Evolutionary conservation across 2,329 filamentous ascomycete genomes (phyloP).

Genomic region (Podosphaera leucotricha): DNA sequence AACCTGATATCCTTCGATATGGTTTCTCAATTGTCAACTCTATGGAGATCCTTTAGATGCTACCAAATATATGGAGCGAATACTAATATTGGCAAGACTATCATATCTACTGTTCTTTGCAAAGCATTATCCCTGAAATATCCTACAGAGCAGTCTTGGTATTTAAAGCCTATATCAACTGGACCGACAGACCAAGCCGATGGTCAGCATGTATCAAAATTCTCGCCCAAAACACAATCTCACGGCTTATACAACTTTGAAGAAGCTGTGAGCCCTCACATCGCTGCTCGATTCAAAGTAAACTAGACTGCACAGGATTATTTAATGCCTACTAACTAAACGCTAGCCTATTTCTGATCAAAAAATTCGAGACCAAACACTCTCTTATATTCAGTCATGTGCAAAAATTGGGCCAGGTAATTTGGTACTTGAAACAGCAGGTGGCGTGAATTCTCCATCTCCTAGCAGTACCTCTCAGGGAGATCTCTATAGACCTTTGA

Average conservation of each 20-base stretch:
- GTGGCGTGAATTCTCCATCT: slow-evolving; percentile 56
- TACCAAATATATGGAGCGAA: slow-evolving; percentile 68
- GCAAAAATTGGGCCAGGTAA: slow-evolving; percentile 25
- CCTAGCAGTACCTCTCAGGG: slow-evolving; percentile 57
- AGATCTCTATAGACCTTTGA: slow-evolving; percentile 50
- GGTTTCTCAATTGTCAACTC: slow-evolving; percentile 4
- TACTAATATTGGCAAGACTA: slow-evolving; percentile 66
- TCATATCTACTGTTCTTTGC: slow-evolving; percentile 51
- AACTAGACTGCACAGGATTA: not conserved
- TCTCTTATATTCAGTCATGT: slow-evolving; percentile 21
- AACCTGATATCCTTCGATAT: too few relatives aligned
- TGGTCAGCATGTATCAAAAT: slow-evolving; percentile 34
- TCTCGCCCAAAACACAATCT: slow-evolving; percentile 29
- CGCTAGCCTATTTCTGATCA: slow-evolving; percentile 25
- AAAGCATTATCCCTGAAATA: slow-evolving; percentile 29
- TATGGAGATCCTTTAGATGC: slow-evolving; percentile 32
- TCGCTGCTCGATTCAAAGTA: slow-evolving; percentile 27
- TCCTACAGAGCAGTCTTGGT: slow-evolving; percentile 28
- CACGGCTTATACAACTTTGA: slow-evolving; percentile 47
- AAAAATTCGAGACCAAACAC: slow-evolving; percentile 25
- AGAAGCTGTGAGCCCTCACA: slow-evolving; percentile 54
- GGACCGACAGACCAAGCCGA: slow-evolving; percentile 48
- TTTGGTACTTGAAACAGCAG: slow-evolving; percentile 57
- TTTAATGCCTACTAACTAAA: not conserved
- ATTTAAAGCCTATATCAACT: slow-evolving; percentile 65